These are phyloP conservation scores for Rhodotorula babjevae DNA, from an alignment of 768 basidiomycete species.

Conservation along the genomic window DNA sequence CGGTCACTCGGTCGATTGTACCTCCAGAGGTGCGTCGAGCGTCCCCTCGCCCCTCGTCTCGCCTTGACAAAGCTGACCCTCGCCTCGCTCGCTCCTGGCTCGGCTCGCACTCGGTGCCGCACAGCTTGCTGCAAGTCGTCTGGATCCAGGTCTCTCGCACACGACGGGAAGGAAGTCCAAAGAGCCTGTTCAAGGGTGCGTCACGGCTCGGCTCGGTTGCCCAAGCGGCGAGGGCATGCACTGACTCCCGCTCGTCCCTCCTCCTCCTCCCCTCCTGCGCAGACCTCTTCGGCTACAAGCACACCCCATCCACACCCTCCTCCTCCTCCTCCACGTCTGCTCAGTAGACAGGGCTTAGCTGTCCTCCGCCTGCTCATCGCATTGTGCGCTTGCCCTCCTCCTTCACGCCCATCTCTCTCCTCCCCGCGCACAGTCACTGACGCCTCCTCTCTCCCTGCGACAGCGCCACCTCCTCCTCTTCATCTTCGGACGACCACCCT, in stretches of 20 bases:
- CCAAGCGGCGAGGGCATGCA: neutral
- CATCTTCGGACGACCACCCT: neutral
- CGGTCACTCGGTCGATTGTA: neutral
- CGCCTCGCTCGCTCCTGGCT: neutral
- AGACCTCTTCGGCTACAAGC: neutral
- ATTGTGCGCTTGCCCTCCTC: constrained; percentile 1
- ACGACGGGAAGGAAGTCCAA: neutral
- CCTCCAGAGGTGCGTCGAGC: neutral
- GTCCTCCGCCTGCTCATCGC: constrained; percentile 26
- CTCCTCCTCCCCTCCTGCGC: neutral
- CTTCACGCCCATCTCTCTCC: neutral
- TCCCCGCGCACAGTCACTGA: neutral
- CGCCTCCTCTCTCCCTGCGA: neutral
- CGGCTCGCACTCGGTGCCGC: too few species aligned
- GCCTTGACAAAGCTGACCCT: too few species aligned
- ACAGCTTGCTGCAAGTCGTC: constrained; percentile 3
- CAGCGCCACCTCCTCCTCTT: constrained; percentile 7
- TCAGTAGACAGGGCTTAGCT: constrained; percentile 29
- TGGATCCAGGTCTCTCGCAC: neutral
- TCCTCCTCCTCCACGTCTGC: constrained; percentile 1
- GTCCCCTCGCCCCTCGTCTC: too few species aligned
- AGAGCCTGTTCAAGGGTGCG: neutral
- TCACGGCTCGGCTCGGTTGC: neutral
- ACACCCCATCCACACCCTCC: neutral
- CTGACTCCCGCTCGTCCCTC: neutral